These are phyloP conservation scores for Trichosporon asahii DNA, from an alignment of 1,284 basidiomycete genomes.

Conservation along the genomic window DNA sequence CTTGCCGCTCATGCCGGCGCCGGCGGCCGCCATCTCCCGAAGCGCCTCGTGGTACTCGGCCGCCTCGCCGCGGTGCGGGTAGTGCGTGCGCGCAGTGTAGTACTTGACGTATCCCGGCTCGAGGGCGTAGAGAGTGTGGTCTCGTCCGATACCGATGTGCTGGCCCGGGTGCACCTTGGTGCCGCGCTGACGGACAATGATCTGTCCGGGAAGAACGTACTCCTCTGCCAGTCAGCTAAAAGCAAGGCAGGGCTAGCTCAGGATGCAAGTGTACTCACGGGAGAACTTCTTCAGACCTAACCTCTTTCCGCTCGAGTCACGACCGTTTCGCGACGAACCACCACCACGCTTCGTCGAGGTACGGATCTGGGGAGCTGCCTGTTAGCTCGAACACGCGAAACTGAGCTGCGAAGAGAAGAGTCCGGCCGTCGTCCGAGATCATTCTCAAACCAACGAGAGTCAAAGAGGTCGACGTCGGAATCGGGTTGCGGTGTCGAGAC, in stretches of 20 bases:
- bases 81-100: conserved; percentile 58
- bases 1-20: background rate
- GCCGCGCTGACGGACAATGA: conserved; percentile 88
- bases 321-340: conserved; percentile 83
- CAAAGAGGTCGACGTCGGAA: no score
- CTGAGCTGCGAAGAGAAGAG: background rate
- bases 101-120: conserved; percentile 87
- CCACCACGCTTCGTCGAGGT: conserved; percentile 93
- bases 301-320: conserved; percentile 84
- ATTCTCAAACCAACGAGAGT: no score
- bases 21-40: conserved; percentile 43
- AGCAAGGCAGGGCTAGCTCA: no score
- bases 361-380: conserved; percentile 60
- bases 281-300: conserved; percentile 92
- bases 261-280: no score
- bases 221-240: conserved; percentile 61
- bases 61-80: conserved; percentile 35
- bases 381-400: conserved; percentile 10
- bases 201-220: conserved; percentile 84
- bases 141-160: conserved; percentile 83
- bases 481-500: background rate
- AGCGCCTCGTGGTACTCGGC: conserved; percentile 1
- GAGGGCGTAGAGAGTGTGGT: conserved; percentile 85
- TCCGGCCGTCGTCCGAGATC: background rate
- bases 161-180: conserved; percentile 85